phyloP scores from a whole-genome alignment of 2,329 filamentous ascomycete species.

The Ophiostoma quercus region DNA sequence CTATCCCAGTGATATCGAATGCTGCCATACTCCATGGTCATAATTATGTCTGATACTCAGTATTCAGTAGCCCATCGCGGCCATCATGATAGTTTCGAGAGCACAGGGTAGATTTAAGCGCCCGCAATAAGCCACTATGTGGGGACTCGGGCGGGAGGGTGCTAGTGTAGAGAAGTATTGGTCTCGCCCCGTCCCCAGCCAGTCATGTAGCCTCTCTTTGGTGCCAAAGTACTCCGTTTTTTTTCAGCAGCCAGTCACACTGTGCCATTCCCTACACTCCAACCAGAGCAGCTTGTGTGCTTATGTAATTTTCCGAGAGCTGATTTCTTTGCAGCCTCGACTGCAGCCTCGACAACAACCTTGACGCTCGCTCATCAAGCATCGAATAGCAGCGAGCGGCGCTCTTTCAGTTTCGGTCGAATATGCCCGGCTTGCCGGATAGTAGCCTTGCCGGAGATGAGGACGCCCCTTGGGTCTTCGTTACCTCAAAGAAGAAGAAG shows the following conservation, averaged over 20 bases:
- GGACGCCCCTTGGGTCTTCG: constrained; percentile 18
- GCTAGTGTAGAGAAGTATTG: neutral
- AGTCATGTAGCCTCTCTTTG: constrained; percentile 1
- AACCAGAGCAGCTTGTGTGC: neutral
- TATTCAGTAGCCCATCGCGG: too few species aligned
- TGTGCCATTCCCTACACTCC: neutral
- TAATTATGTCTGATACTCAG: too few species aligned
- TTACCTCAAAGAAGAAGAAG: constrained; percentile 7
- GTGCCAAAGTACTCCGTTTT: neutral
- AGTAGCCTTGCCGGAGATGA: neutral
- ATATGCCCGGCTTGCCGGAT: constrained; percentile 6
- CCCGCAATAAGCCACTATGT: neutral
- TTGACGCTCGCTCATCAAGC: neutral
- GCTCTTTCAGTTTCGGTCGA: neutral
- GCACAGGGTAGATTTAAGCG: neutral
- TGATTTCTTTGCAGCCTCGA: neutral
- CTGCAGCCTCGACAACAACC: neutral
- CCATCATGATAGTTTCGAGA: too few species aligned
- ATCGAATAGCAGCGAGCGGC: neutral
- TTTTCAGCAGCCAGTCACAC: neutral
- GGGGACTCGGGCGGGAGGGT: neutral
- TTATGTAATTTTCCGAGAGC: neutral
- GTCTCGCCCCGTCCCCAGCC: neutral
- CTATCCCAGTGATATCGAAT: neutral
- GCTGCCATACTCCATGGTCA: too few species aligned